A percentile compares a stretch with the other conserved stretches of the same genome.
Evolutionary conservation across 768 basidiomycete genomes (phyloP).

Genomic region (Serpula lacrymans): DNA sequence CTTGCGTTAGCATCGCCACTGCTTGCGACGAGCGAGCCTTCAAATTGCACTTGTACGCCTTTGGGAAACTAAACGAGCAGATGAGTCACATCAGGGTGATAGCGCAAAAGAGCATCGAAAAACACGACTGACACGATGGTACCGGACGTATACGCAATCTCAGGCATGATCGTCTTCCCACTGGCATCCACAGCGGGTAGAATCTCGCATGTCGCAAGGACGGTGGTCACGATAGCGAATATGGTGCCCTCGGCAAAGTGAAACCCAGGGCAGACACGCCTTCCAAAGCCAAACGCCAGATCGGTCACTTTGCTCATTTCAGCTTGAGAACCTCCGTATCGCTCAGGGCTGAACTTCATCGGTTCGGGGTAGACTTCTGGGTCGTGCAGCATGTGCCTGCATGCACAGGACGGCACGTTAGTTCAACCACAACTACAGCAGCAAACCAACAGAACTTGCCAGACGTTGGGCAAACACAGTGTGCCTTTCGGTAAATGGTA

Average conservation of each 20-base stretch:
- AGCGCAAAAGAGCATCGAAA: too few species aligned
- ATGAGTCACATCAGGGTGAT: too few species aligned
- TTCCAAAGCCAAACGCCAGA: slow-evolving; percentile 25
- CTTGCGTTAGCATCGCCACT: too few species aligned
- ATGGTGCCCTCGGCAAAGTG: slow-evolving; percentile 17
- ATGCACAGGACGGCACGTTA: not conserved
- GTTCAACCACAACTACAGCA: not conserved
- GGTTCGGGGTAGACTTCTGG: slow-evolving; percentile 35
- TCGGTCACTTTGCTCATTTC: slow-evolving; percentile 14
- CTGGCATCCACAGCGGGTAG: slow-evolving; percentile 12
- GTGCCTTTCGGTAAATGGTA: slow-evolving; percentile 12
- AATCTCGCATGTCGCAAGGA: slow-evolving; percentile 22
- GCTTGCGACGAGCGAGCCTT: too few species aligned
- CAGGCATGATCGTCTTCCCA: slow-evolving; percentile 16
- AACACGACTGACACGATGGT: too few species aligned
- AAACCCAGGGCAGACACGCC: slow-evolving; percentile 22
- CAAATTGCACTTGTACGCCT: too few species aligned
- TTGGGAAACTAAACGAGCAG: too few species aligned
- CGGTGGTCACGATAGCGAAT: slow-evolving; percentile 17
- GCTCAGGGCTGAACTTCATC: slow-evolving; percentile 29
- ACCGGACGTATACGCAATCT: slow-evolving; percentile 3
- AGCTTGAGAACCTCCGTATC: slow-evolving; percentile 22
- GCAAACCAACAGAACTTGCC: slow-evolving; percentile 2
- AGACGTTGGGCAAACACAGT: slow-evolving; percentile 10
- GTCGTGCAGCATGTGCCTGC: slow-evolving; percentile 55